These are phyloP conservation scores for Erigeron canadensis DNA, from an alignment of 129 eudicot species.

Conservation along the genomic window DNA sequence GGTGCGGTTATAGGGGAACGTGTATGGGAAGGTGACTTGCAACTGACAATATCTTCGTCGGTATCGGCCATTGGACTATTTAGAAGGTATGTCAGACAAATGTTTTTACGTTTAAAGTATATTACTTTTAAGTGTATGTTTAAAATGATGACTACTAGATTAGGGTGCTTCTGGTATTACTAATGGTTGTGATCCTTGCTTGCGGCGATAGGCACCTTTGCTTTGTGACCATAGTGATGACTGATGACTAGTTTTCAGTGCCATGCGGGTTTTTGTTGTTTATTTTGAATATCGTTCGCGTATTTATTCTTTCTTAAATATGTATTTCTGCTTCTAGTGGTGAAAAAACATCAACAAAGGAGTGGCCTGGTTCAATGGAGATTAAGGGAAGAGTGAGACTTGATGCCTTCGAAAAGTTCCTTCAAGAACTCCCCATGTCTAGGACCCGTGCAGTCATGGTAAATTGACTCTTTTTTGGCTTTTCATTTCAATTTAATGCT, in stretches of 20 bases:
- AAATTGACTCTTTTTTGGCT: constrained; percentile 32
- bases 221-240: not conserved
- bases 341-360: constrained; percentile 73
- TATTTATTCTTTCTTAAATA: constrained; percentile 3
- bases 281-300: not conserved
- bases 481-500: constrained; percentile 14
- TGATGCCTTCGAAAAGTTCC: constrained; percentile 76
- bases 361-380: constrained; percentile 74
- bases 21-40: constrained; percentile 73
- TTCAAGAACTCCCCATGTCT: constrained; percentile 85
- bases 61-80: constrained; percentile 55
- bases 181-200: not conserved
- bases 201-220: not conserved
- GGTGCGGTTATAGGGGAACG: constrained; percentile 33
- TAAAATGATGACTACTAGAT: not conserved
- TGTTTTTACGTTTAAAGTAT: not conserved
- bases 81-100: constrained; percentile 47
- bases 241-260: constrained; percentile 1
- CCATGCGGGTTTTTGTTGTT: not conserved
- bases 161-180: not conserved
- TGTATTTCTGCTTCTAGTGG: constrained; percentile 51
- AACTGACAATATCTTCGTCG: constrained; percentile 55
- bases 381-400: constrained; percentile 87
- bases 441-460: constrained; percentile 96
- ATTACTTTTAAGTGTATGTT: not conserved